A percentile compares a stretch with the other conserved stretches of the same genome.
Conservation (phyloP, 2,329 filamentous ascomycete genomes). For the Fusarium sp. region DNA sequence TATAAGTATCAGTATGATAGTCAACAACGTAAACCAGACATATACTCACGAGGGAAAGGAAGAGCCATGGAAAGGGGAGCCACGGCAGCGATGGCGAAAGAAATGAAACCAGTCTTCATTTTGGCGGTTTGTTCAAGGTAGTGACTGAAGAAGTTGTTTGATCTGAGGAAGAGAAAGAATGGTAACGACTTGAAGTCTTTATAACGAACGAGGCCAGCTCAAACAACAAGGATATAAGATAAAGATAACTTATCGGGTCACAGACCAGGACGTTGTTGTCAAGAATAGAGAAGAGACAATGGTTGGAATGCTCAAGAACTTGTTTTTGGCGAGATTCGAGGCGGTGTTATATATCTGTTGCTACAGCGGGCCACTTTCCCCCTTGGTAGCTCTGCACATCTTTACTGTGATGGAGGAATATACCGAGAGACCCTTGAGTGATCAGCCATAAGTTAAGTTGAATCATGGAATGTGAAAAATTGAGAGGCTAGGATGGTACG, state of each 20-base stretch:
- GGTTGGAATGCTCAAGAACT: not conserved
- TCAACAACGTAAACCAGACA: not conserved
- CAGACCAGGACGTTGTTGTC: conserved; percentile 28
- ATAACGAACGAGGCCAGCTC: conserved; percentile 29
- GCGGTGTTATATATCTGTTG: conserved; percentile 26
- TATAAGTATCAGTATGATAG: not conserved
- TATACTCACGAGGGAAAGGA: conserved; percentile 28
- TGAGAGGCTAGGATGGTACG: not conserved
- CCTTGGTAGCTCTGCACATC: conserved; percentile 28
- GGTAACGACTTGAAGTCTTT: conserved; percentile 16
- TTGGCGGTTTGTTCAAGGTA: conserved; percentile 5
- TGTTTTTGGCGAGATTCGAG: conserved; percentile 13
- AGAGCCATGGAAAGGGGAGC: conserved; percentile 35
- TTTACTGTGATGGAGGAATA: conserved; percentile 9
- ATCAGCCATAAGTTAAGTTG: not conserved
- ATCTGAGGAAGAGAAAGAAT: not conserved
- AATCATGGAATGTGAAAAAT: not conserved
- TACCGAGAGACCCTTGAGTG: conserved; percentile 17
- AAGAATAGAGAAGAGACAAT: conserved; percentile 26
- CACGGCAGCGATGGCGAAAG: conserved; percentile 34
- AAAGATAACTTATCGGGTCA: conserved; percentile 19
- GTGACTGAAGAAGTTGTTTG: conserved; percentile 16
- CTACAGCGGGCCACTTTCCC: not conserved
- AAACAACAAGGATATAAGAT: conserved; percentile 22
- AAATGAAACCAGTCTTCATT: conserved; percentile 44